Base-by-base conservation (phyloP, 306 rosid genomes). In the Vigna hirtella region DNA sequence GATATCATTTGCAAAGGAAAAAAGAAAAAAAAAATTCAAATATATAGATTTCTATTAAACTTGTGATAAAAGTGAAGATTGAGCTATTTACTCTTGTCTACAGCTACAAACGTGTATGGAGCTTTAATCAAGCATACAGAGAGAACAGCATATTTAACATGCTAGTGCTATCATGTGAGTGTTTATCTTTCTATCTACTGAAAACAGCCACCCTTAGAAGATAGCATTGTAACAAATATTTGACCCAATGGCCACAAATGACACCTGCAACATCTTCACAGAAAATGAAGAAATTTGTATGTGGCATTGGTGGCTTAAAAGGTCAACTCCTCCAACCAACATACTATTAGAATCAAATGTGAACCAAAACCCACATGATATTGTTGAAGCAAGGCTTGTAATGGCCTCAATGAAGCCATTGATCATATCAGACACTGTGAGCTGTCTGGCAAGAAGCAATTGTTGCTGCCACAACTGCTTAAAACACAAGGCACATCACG, bases 391-490 rank as follows among this genome's bases (percentile, higher is more conserved):
- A 20, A 20, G 22, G 22, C 22, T 20, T 20, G 28, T 26, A 26
- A 26, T 26, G 28, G 3, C 28, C 28, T 2, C 28, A 26, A 26
- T 26, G 83, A 73, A 73, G 75, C 63, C 70, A 80, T 73, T 72
- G 53, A 26, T 68, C 42, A 70, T 77, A 16, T 64, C 78, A 48
- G 3, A 66, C 62, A 55, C 58, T 86, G 85, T 22, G 84, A 83
- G 24, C 77, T 79, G n/a, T 82, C 83, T 30, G 82, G 67, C 74
- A 85, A 78, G 79, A 82, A 95, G 84, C 90, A 87, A 69, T 78
- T 88, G 56, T 87, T 92, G 74, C 91, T 84, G 48, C 87, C 83
- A 5, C 83, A 84, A 79, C 90, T 93, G 77, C 93, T 85, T 59
- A 86, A 66, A 10, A 68, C 73, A 17, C 78, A 56, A 56, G 89